Base-by-base conservation (phyloP, 805 yeast genomes). In the Brettanomyces sp. region DNA sequence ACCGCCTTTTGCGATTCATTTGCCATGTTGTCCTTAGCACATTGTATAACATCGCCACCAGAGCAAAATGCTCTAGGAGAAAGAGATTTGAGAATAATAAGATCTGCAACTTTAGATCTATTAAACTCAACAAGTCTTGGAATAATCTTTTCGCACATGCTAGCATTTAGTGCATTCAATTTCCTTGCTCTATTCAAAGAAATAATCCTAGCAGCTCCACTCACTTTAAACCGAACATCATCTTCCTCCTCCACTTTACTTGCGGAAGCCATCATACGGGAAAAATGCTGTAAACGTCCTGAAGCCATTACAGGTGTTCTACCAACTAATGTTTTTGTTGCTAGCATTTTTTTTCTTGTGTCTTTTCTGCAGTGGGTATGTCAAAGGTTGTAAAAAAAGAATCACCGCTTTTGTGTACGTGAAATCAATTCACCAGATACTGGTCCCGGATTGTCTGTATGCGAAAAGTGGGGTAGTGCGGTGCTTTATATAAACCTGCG, bases 41-140 rank as follows among this genome's bases (percentile, higher is more conserved):
- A 80, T 43, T 77, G 78, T 37, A 91, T 82, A 39, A 91, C 95
- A 63, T 91, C 99, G 28, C 98, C 99, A 42, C 99, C 99, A 32
- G 98, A 95, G 65, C 97, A 88, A 49, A 91, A 79, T 1, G 95
- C 81, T 59, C 78, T 79, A 23, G 79, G 77, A n/a, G 74, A 65
- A 50, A 64, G 70, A 32, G 91, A 82, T 47, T 79, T 80, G 50
- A 91, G 68, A 39, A 93, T 70, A 36, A 91, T 67, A 46, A 86
- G 58, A 51, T 81, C 78, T 47, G 82, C 79, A 18, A 77, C 67
- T 41, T 72, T 73, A 18, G 88, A 78, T 58, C 85, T 84, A 44
- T 86, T 70, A 65, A 82, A 89, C 62, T 90, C 96, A 41, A 73
- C 60, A 49, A 89, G 67, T 36, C 95, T 76, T 22, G 93, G 88